Evolutionary conservation across 176 grass and related monocot species (phyloP).

Genomic region (Zoysia pacifica): DNA sequence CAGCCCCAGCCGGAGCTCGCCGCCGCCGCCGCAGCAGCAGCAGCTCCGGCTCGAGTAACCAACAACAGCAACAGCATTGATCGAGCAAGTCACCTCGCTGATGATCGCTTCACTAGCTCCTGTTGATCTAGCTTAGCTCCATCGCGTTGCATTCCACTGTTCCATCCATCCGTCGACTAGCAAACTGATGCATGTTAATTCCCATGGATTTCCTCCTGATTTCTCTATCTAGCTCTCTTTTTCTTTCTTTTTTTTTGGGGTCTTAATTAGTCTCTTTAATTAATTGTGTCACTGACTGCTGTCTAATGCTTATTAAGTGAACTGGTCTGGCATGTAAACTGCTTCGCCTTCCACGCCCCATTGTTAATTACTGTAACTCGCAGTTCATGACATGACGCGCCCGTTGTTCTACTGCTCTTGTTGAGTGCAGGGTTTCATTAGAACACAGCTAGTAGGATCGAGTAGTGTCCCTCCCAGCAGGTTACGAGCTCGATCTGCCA

Average conservation of each 20-base stretch:
- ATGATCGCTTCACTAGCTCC: neutral
- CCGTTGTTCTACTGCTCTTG: neutral
- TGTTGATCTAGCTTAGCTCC: slow-evolving; percentile 38
- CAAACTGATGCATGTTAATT: slow-evolving; percentile 31
- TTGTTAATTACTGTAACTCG: neutral
- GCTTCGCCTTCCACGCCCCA: neutral
- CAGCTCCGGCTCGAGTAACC: slow-evolving; percentile 38
- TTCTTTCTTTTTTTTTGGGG: neutral
- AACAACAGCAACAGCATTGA: neutral
- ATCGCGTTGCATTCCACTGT: slow-evolving; percentile 36
- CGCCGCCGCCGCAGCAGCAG: slow-evolving; percentile 17
- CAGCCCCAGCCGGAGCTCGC: slow-evolving; percentile 30
- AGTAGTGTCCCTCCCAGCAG: too few relatives aligned
- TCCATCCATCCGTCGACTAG: slow-evolving; percentile 2
- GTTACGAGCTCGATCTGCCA: too few relatives aligned
- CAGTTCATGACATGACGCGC: neutral
- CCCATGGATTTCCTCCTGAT: slow-evolving; percentile 8
- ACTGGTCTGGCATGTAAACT: neutral
- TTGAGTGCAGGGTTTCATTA: neutral
- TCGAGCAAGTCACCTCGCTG: neutral
- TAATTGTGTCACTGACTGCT: neutral
- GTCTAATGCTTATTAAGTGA: slow-evolving; percentile 11
- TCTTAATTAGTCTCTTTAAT: neutral
- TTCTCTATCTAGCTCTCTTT: neutral
- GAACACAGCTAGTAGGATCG: neutral